Conservation (phyloP, 1,284 basidiomycete genomes). For the Fomitopsis schrenkii region DNA sequence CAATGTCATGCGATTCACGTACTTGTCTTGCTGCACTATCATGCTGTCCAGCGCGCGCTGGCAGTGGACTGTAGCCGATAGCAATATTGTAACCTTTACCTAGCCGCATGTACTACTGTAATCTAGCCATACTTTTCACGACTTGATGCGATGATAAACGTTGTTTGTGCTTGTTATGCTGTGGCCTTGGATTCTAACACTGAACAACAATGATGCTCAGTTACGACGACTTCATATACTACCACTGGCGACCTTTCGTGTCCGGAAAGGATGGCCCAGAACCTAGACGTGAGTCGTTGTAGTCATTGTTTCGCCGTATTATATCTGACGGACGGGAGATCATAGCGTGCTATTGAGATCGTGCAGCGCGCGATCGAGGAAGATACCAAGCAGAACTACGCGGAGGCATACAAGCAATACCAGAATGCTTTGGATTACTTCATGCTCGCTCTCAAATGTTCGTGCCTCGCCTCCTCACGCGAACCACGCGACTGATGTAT, state of each 20-base stretch:
- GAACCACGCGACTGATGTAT: not conserved
- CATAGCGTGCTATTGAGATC: conserved; percentile 91
- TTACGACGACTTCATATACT: conserved; percentile 3
- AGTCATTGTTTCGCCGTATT: not conserved
- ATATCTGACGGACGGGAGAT: not conserved
- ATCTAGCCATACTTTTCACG: conserved; percentile 2
- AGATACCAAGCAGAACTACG: conserved; percentile 92
- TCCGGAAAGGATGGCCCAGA: conserved; percentile 27
- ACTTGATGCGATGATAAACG: not conserved
- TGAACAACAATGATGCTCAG: conserved; percentile 17
- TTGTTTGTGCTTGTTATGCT: conserved; percentile 21
- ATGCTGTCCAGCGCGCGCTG: not conserved
- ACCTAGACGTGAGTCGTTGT: conserved; percentile 31
- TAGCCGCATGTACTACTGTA: conserved; percentile 8
- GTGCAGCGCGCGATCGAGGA: conserved; percentile 96
- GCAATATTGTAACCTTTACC: conserved; percentile 7
- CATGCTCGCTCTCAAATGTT: conserved; percentile 86
- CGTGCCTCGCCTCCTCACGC: conserved; percentile 18
- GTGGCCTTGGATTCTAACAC: conserved; percentile 24
- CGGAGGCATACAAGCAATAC: conserved; percentile 91
- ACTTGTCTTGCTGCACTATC: conserved; percentile 1
- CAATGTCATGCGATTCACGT: conserved; percentile 17
- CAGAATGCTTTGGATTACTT: conserved; percentile 98
- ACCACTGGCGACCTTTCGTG: conserved; percentile 2
- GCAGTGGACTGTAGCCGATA: conserved; percentile 7